Evolutionary conservation across 129 eudicot species (phyloP).

Genomic region (Flaveria linearis): DNA sequence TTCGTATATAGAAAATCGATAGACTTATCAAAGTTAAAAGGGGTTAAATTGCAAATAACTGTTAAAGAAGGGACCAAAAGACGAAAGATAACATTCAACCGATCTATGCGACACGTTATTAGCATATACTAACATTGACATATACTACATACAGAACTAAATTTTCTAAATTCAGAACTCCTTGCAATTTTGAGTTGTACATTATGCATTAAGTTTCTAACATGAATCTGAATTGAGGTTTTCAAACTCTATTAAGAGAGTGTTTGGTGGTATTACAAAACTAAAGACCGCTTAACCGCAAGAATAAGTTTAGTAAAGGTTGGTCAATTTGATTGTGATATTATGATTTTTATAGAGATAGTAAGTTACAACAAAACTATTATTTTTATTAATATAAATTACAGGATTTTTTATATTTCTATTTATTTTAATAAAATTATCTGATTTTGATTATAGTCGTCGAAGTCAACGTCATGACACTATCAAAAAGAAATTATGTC

Average conservation of each 20-base stretch:
- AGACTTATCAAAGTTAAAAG: too few relatives aligned
- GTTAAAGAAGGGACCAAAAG: not conserved
- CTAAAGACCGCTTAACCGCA: not conserved
- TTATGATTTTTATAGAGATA: not conserved
- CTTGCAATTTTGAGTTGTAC: not conserved
- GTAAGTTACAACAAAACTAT: not conserved
- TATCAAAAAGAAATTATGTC: not conserved
- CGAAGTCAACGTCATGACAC: not conserved
- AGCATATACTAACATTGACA: too few relatives aligned
- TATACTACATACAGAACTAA: not conserved
- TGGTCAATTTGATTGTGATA: not conserved
- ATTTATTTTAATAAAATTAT: not conserved
- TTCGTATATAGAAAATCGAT: too few relatives aligned
- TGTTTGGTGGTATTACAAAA: not conserved
- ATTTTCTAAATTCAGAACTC: not conserved
- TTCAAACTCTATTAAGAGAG: not conserved
- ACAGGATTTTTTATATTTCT: not conserved
- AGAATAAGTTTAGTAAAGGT: not conserved
- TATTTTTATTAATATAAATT: not conserved
- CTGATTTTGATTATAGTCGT: not conserved
- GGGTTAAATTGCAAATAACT: not conserved
- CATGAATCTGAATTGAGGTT: not conserved
- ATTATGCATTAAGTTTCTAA: not conserved
- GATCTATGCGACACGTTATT: too few relatives aligned
- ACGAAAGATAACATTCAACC: not conserved